phyloP scores from a whole-genome alignment of 2,329 filamentous ascomycete genomes.

The Ophiostoma novo-ulmi region DNA sequence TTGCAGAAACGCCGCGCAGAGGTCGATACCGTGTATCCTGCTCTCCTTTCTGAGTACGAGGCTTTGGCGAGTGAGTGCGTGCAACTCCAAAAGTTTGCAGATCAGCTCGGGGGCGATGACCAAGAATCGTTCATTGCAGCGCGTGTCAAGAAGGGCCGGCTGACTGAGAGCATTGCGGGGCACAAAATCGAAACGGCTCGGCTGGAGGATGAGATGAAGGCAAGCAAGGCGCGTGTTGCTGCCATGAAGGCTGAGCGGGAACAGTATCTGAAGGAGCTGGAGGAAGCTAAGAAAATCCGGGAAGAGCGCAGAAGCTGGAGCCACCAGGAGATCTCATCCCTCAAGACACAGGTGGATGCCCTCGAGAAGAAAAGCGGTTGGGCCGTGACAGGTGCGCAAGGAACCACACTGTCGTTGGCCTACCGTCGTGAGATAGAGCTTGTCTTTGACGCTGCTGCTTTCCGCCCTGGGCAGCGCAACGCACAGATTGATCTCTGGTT shows the following conservation, averaged over 20 bases:
- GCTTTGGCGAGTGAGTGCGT: slow-evolving; percentile 58
- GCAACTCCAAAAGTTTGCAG: slow-evolving; percentile 60
- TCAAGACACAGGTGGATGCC: slow-evolving; percentile 61
- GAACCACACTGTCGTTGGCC: slow-evolving; percentile 63
- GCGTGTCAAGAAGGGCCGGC: slow-evolving; percentile 59
- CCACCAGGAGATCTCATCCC: slow-evolving; percentile 66
- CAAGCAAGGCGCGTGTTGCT: slow-evolving; percentile 61
- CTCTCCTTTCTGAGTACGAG: slow-evolving; percentile 55
- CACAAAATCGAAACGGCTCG: slow-evolving; percentile 64
- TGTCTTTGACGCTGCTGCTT: slow-evolving; percentile 62
- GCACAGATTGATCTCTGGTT: slow-evolving; percentile 65
- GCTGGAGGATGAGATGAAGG: slow-evolving; percentile 60
- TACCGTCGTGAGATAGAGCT: slow-evolving; percentile 69
- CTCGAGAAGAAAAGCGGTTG: slow-evolving; percentile 66
- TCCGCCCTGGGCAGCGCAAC: slow-evolving; percentile 45
- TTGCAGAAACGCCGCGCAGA: slow-evolving; percentile 64
- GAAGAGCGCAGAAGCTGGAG: slow-evolving; percentile 91
- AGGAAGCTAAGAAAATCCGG: slow-evolving; percentile 73
- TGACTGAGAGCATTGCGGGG: slow-evolving; percentile 63
- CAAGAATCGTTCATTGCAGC: slow-evolving; percentile 69
- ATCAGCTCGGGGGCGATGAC: slow-evolving; percentile 73
- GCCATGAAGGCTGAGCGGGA: slow-evolving; percentile 61
- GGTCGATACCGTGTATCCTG: slow-evolving; percentile 63
- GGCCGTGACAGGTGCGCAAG: slow-evolving; percentile 61
- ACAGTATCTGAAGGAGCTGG: slow-evolving; percentile 67